Conservation (phyloP, 495 filamentous ascomycete species). For the Letharia lupina region DNA sequence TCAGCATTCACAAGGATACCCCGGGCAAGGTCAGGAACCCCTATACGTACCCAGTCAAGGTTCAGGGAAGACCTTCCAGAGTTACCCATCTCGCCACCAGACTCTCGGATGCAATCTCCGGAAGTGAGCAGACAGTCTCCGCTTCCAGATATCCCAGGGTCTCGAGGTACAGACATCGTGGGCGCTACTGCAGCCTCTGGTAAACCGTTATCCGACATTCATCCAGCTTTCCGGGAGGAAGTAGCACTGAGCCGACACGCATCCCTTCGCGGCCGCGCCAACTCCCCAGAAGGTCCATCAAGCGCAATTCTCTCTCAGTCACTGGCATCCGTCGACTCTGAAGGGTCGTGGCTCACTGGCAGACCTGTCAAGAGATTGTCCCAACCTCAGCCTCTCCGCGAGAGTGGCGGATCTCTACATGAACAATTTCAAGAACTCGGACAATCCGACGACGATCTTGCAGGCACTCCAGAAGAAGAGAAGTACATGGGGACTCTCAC, state of each 20-base stretch:
- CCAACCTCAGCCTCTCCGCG: conserved; percentile 38
- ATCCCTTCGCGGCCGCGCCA: conserved; percentile 20
- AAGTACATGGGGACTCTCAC: conserved; percentile 23
- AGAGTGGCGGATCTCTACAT: conserved; percentile 40
- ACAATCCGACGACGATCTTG: conserved; percentile 50
- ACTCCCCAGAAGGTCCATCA: conserved; percentile 21
- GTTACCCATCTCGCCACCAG: conserved; percentile 69
- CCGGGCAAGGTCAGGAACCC: conserved; percentile 40
- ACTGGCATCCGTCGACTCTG: conserved; percentile 78
- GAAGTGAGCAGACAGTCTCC: conserved; percentile 33
- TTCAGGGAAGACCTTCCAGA: conserved; percentile 92
- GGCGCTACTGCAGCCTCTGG: conserved; percentile 7
- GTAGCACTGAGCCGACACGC: conserved; percentile 27
- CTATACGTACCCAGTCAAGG: conserved; percentile 74
- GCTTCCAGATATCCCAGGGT: conserved; percentile 22
- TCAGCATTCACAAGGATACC: conserved; percentile 33
- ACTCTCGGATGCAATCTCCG: conserved; percentile 70
- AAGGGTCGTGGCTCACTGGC: conserved; percentile 88
- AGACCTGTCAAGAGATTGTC: conserved; percentile 47
- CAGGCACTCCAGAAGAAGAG: conserved; percentile 26
- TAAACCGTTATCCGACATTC: conserved; percentile 23
- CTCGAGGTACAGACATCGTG: conserved; percentile 17
- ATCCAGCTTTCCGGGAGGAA: conserved; percentile 27
- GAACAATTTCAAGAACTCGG: conserved; percentile 37
- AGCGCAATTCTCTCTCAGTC: conserved; percentile 53